A percentile compares a stretch with the other conserved stretches of the same genome.
These are phyloP conservation scores for Closterium sp. DNA, from an alignment of 139 green algal species.

Conservation along the genomic window DNA sequence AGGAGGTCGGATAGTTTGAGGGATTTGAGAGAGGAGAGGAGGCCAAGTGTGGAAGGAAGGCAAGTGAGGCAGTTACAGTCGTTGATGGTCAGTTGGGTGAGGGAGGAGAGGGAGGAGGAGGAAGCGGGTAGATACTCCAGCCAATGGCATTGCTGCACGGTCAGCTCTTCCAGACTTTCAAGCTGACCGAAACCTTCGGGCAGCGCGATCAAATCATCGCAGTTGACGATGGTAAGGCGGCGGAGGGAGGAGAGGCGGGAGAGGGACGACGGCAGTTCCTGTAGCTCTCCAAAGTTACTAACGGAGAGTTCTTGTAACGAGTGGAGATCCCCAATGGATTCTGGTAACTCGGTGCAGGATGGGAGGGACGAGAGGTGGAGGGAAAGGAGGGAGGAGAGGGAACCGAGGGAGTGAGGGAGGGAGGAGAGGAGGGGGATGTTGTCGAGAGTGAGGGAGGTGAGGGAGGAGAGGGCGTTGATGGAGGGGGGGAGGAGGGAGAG, in stretches of 20 bases:
- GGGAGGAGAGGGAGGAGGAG: background rate
- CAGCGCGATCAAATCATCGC: background rate
- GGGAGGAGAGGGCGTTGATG: background rate
- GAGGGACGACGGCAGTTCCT: background rate
- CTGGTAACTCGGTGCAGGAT: background rate
- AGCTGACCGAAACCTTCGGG: background rate
- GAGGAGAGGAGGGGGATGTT: background rate
- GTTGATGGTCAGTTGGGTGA: background rate
- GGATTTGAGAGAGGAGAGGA: background rate
- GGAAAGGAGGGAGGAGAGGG: background rate
- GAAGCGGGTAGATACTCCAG: background rate
- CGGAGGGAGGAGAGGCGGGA: background rate
- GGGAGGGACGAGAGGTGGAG: background rate
- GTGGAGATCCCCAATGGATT: background rate
- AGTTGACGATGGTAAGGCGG: background rate
- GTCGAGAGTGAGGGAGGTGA: background rate
- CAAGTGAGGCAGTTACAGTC: background rate
- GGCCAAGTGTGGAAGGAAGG: background rate
- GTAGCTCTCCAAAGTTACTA: background rate
- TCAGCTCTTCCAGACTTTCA: background rate
- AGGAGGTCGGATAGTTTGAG: background rate
- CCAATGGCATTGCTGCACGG: background rate
- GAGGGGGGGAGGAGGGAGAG: background rate
- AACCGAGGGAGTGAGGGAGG: background rate
- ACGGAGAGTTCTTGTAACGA: background rate